Conservation (phyloP, 768 basidiomycete species). For the Amanita subjunquillea region DNA sequence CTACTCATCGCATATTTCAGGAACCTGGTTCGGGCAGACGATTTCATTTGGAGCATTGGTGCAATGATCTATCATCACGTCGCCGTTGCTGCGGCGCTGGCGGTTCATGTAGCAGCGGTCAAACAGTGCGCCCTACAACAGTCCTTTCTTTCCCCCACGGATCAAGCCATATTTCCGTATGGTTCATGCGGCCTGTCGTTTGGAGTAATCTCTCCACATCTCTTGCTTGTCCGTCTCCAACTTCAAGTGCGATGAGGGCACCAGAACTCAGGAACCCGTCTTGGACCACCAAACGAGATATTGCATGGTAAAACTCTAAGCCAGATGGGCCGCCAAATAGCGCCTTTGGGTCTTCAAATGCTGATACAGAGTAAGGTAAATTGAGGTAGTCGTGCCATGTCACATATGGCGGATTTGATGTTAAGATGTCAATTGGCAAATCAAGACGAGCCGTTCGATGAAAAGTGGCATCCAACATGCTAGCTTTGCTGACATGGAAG, state of each 20-base stretch:
- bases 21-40: background rate
- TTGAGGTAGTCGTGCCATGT: constrained; percentile 49
- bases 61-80: background rate
- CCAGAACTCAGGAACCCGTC: constrained; percentile 39
- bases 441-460: constrained; percentile 19
- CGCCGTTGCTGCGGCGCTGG: background rate
- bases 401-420: constrained; percentile 86
- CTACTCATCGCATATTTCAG: background rate
- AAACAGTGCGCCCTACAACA: constrained; percentile 20
- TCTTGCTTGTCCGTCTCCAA: constrained; percentile 63
- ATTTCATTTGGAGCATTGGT: background rate
- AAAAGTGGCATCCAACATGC: constrained; percentile 38
- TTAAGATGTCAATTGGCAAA: constrained; percentile 65
- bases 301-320: constrained; percentile 60
- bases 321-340: constrained; percentile 64
- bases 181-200: constrained; percentile 30
- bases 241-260: constrained; percentile 67
- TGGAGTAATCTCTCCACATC: constrained; percentile 51
- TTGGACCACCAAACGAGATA: constrained; percentile 47
- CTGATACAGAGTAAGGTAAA: constrained; percentile 59
- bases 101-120: background rate
- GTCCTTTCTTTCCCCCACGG: constrained; percentile 71
- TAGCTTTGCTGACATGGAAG: constrained; percentile 27
- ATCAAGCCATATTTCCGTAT: constrained; percentile 67
- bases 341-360: constrained; percentile 75